Evolutionary conservation across 73 alveolate species (phyloP), one percentile per base, ranked within the genome.

Genomic region (Stentor coeruleus): DNA sequence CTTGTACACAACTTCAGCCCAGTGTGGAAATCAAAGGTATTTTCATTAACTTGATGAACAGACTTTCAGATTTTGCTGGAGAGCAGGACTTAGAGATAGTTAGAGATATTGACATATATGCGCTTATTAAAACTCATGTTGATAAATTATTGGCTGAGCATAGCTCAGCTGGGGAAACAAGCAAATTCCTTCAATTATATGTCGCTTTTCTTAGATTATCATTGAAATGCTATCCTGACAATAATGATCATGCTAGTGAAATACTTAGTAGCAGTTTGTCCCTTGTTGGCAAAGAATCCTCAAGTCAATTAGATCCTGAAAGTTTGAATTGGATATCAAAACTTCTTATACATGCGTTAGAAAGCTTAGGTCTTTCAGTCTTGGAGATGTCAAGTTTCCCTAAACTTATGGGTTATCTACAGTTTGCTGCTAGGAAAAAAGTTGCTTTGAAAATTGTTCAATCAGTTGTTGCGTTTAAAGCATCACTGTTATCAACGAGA

Each of bases 181-280:
- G 86, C 39, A 93, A 95, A 84, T 82, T 96, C 73, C 85, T 96
- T n/a, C 99, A 96, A 82, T 91, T 96, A 83, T 90, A 90, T 74
- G 95, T 80, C 36, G 95, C 99, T 14, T 96, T 96, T 74, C 85
- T 96, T 86, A 88, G 95, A 60, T 94, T 96, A 87, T 89, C 98
- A 39, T 87, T 96, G 30, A 95, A 95, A 79, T 91, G 98, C 36
- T 96, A 94, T 59, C 98, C 99, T 3, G 82, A 76, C 58, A 95
- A 93, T 49, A 88, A 88, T 77, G 92, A 85, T 39, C 85, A 89
- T 76, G 95, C 95, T 38, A 86, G 81, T 74, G 76, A 90, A 81
- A 96, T 94, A 11, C 87, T 96, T n/a, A 86, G 84, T 76, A 76
- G 92, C 38, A 93, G 98, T 79, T 87, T 84, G 39, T 76, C 85